Evolutionary conservation across 768 basidiomycete genomes (phyloP).

Genomic region (Boletus rubropictus): DNA sequence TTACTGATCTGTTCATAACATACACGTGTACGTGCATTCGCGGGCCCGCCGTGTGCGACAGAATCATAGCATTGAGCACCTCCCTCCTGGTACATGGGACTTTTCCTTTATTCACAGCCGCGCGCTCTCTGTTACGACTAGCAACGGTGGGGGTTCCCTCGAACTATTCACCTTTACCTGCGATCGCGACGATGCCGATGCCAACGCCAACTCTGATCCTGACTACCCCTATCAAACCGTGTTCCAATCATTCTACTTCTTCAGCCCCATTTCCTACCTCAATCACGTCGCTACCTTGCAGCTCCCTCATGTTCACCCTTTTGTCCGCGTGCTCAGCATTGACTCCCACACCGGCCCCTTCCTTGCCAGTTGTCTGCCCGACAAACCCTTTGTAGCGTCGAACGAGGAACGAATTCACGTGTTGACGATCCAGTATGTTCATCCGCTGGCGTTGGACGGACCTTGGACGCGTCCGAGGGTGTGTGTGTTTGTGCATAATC

Average conservation of each 20-base stretch:
- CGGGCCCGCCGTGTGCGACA: constrained; percentile 6
- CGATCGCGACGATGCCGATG: neutral
- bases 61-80: constrained; percentile 22
- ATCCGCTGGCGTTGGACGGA: neutral
- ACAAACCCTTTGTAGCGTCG: constrained; percentile 24
- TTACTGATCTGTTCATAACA: neutral
- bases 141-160: constrained; percentile 32
- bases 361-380: constrained; percentile 20
- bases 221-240: neutral
- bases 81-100: constrained; percentile 33
- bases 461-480: constrained; percentile 10
- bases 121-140: constrained; percentile 39
- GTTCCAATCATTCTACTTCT: neutral
- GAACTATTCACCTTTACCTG: constrained; percentile 38
- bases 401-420: constrained; percentile 22
- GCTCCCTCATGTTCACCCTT: constrained; percentile 10
- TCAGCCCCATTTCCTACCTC: constrained; percentile 1
- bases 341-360: constrained; percentile 34
- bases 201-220: neutral
- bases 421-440: constrained; percentile 21
- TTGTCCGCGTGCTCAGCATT: constrained; percentile 14
- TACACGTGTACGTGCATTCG: neutral
- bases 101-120: constrained; percentile 44
- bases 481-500: constrained; percentile 33
- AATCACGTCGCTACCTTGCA: constrained; percentile 17